Base-by-base conservation (phyloP, 257 asterid genomes). In the Nicotiana attenuata region DNA sequence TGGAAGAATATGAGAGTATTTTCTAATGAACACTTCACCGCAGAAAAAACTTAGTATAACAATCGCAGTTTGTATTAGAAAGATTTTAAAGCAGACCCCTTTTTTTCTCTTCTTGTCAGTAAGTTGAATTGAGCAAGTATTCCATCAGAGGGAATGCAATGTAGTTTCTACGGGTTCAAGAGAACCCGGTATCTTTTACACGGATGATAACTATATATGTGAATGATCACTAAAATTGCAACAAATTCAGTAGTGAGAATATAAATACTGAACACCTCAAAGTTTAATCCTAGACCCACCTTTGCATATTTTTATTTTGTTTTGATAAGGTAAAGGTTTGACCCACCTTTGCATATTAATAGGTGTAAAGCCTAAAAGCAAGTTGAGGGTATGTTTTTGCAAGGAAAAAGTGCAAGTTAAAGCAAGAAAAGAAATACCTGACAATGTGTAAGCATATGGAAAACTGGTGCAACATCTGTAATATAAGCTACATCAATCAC, bases 391-490 rank as follows among this genome's bases (percentile, higher is more conserved):
- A 13, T 41, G 50, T 9, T 41, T 9, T 4, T 41, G 6, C 29
- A 79, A 35, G 65, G 13, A 28, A 63, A 38, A 65, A 65, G 28
- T 24, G 57, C 16, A 38, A 61, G 26, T 45, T 65, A 33, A 29
- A 28, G 26, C 38, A 57, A 81, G 31, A 64, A 7, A 45, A 8
- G 26, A 17, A 17, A 52, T 19, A 91, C 96, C 94, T 90, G 97
- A 81, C 83, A 88, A 81, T 89, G 97, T 14, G 92, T 83, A 65
- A 91, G 88, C 85, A 90, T 50, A 83, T 88, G 92, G 73, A 92
- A 91, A 77, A 92, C 84, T 19, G 95, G 92, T 41, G 92, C 97
- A 0, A 91, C 92, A 6, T 92, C 90, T 5, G 92, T 90, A 67
- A 90, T 92, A 73, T 83, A 88, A 84, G 88, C 81, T 17, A 92